A percentile compares a stretch with the other conserved stretches of the same genome.
Conservation (phyloP, 306 rosid genomes). For the Luffa aegyptiaca region DNA sequence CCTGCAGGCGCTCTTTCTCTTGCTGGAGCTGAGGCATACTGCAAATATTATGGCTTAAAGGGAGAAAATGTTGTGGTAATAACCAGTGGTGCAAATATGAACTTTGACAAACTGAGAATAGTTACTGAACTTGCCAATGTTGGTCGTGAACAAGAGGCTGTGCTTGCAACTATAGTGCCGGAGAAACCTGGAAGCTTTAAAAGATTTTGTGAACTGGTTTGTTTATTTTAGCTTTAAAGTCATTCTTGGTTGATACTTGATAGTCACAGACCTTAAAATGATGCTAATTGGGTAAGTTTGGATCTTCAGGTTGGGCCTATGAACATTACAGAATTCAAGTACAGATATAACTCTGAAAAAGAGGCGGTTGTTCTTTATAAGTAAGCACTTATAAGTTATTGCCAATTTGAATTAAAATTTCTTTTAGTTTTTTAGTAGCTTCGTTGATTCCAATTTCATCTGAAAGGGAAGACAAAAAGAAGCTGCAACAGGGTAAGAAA, state of each 20-base stretch:
- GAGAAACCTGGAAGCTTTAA: constrained; percentile 92
- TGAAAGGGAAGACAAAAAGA: background rate
- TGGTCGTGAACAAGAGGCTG: constrained; percentile 92
- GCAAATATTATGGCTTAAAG: constrained; percentile 77
- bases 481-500: background rate
- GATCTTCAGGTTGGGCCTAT: constrained; percentile 60
- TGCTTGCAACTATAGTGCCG: constrained; percentile 60
- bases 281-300: background rate
- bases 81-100: constrained; percentile 98
- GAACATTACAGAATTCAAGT: constrained; percentile 87
- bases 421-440: background rate
- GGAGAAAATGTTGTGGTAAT: constrained; percentile 78
- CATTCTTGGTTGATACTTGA: background rate
- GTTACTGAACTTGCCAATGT: constrained; percentile 95
- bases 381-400: constrained; percentile 20
- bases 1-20: constrained; percentile 98
- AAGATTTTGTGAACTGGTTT: constrained; percentile 68
- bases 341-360: constrained; percentile 47
- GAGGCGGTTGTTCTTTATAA: constrained; percentile 79
- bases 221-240: constrained; percentile 5
- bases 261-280: background rate
- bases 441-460: background rate
- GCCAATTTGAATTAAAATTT: background rate
- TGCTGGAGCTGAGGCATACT: constrained; percentile 98
- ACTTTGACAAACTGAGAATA: constrained; percentile 76